Conservation (phyloP, 805 yeast species). For the Metschnikowia dekortorum region DNA sequence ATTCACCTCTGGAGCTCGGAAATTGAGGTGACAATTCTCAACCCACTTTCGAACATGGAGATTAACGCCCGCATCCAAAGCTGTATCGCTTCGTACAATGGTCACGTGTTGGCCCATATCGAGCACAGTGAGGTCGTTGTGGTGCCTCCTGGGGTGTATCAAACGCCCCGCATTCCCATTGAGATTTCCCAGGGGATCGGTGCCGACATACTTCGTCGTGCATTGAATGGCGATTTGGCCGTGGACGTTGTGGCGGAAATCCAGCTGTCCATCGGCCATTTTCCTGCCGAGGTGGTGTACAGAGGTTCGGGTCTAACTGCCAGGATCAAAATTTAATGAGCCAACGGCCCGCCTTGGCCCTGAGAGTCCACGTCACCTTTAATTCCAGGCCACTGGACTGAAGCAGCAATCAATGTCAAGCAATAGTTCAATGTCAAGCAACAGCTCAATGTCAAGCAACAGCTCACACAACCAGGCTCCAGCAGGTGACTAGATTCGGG, state of each 20-base stretch:
- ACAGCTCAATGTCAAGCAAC: too few species aligned
- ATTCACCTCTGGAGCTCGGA: conserved; percentile 55
- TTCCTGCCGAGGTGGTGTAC: conserved; percentile 40
- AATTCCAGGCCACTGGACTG: too few species aligned
- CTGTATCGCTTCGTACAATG: conserved; percentile 48
- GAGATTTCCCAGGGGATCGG: conserved; percentile 43
- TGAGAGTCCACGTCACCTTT: too few species aligned
- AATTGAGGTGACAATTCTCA: conserved; percentile 49
- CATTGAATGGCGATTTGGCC: conserved; percentile 46
- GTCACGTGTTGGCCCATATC: conserved; percentile 43
- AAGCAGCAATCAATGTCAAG: too few species aligned
- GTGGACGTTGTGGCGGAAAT: conserved; percentile 46
- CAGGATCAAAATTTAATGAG: conserved; percentile 24
- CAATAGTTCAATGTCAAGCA: too few species aligned
- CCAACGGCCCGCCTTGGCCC: too few species aligned
- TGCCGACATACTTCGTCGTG: conserved; percentile 45
- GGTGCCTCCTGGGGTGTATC: conserved; percentile 50
- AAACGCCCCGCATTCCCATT: conserved; percentile 48
- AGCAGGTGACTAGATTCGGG: background rate
- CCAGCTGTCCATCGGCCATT: conserved; percentile 35
- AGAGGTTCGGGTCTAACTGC: conserved; percentile 43
- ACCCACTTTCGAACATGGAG: conserved; percentile 49
- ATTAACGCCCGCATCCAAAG: conserved; percentile 37
- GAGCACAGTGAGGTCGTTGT: conserved; percentile 36
- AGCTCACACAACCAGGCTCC: too few species aligned